Evolutionary conservation across 176 grass and related monocot species (phyloP).

Genomic region (Zea mays): DNA sequence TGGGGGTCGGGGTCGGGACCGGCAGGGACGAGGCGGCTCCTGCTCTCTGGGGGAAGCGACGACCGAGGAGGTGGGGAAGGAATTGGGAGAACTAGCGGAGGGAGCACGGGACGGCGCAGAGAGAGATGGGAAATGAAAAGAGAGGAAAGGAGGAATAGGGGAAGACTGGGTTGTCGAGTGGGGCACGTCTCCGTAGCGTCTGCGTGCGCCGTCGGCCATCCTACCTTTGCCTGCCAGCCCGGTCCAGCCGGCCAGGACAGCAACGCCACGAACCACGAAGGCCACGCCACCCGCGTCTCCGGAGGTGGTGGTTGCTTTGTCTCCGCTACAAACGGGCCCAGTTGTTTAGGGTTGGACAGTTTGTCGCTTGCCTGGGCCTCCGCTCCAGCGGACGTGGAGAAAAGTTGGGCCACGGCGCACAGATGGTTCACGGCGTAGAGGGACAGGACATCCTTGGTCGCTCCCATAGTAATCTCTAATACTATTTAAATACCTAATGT

Average conservation of each 20-base stretch:
- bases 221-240: background rate
- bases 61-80: background rate
- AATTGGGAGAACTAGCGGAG: background rate
- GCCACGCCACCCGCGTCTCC: background rate
- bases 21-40: background rate
- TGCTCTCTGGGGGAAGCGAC: slow-evolving; percentile 11
- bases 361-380: background rate
- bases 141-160: background rate
- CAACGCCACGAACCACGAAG: slow-evolving; percentile 16
- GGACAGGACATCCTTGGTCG: background rate
- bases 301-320: background rate
- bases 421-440: background rate
- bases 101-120: background rate
- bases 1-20: background rate
- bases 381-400: slow-evolving; percentile 14
- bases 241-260: slow-evolving; percentile 29
- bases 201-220: background rate
- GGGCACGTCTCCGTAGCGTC: slow-evolving; percentile 44
- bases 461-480: no score
- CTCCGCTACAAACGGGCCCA: background rate
- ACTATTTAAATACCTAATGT: no score
- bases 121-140: background rate
- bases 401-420: background rate
- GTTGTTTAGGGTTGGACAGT: background rate
- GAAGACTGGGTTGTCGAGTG: slow-evolving; percentile 33